Evolutionary conservation across 208 protist species (phyloP).

Genomic region (Wallacemonas rigidus): DNA sequence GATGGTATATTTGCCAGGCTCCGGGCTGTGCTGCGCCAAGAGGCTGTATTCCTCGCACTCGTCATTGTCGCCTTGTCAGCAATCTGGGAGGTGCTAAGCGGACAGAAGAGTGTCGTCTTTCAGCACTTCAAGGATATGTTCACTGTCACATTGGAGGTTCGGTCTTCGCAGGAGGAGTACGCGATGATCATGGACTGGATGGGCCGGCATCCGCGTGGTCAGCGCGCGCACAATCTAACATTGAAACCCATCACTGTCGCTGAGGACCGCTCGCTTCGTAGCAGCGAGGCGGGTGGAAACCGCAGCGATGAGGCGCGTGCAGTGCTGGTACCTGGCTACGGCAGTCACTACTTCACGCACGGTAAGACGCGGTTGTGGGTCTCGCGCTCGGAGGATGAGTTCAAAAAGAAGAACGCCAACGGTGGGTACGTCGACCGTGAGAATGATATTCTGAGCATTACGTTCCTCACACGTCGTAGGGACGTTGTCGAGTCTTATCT

Average conservation of each 20-base stretch:
- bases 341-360: constrained; percentile 74
- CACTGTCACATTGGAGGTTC: constrained; percentile 81
- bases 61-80: constrained; percentile 66
- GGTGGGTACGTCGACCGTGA: constrained; percentile 53
- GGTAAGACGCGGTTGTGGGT: constrained; percentile 68
- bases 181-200: constrained; percentile 92
- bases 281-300: constrained; percentile 2
- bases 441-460: constrained; percentile 74
- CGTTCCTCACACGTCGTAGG: constrained; percentile 66
- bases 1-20: background rate
- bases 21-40: constrained; percentile 19
- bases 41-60: constrained; percentile 54
- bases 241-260: constrained; percentile 68
- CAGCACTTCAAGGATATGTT: constrained; percentile 53
- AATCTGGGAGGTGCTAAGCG: constrained; percentile 68
- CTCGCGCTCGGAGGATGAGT: constrained; percentile 60
- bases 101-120: constrained; percentile 47
- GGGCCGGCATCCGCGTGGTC: constrained; percentile 66
- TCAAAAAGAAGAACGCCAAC: constrained; percentile 51
- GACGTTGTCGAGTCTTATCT: constrained; percentile 66
- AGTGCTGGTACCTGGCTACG: constrained; percentile 81
- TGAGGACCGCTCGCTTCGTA: constrained; percentile 33
- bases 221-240: constrained; percentile 63
- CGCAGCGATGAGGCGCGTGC: constrained; percentile 22
- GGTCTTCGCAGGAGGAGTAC: constrained; percentile 85